Evolutionary conservation across 2,329 filamentous ascomycete genomes (phyloP).

Genomic region (Elsinoe ampelina): DNA sequence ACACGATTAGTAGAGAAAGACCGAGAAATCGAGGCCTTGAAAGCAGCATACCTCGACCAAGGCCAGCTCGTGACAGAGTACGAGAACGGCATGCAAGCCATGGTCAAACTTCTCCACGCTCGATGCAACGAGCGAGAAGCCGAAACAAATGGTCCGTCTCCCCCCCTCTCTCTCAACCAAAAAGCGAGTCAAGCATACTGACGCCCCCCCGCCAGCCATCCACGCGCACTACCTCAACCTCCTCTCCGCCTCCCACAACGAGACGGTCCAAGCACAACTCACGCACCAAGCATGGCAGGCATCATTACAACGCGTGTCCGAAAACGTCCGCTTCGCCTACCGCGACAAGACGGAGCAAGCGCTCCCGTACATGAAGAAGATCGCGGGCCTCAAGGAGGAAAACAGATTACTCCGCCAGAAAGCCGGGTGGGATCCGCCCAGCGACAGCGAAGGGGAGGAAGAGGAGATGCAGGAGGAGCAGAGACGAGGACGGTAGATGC

Average conservation of each 20-base stretch:
- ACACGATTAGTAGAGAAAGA: slow-evolving; percentile 21
- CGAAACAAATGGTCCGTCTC: slow-evolving; percentile 3
- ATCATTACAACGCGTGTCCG: slow-evolving; percentile 34
- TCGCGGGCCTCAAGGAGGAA: slow-evolving; percentile 38
- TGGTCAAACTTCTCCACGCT: background rate
- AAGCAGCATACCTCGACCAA: slow-evolving; percentile 3
- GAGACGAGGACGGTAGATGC: background rate
- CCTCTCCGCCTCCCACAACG: slow-evolving; percentile 34
- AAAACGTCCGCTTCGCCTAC: slow-evolving; percentile 33
- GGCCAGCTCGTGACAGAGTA: slow-evolving; percentile 10
- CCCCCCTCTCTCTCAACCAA: no score
- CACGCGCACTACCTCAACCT: slow-evolving; percentile 41
- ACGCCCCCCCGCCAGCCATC: no score
- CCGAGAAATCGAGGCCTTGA: slow-evolving; percentile 8
- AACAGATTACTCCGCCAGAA: slow-evolving; percentile 37
- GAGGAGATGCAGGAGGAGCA: slow-evolving; percentile 24
- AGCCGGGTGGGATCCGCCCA: slow-evolving; percentile 37
- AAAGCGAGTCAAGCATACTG: no score
- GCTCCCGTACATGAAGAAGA: slow-evolving; percentile 29
- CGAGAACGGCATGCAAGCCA: slow-evolving; percentile 11
- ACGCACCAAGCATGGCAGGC: slow-evolving; percentile 43
- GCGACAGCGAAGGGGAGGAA: slow-evolving; percentile 30
- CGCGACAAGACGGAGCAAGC: slow-evolving; percentile 29
- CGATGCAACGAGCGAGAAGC: background rate
- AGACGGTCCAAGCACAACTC: slow-evolving; percentile 37